Conservation (phyloP, 805 yeast genomes). For the Cyberlindnera saturnus region DNA sequence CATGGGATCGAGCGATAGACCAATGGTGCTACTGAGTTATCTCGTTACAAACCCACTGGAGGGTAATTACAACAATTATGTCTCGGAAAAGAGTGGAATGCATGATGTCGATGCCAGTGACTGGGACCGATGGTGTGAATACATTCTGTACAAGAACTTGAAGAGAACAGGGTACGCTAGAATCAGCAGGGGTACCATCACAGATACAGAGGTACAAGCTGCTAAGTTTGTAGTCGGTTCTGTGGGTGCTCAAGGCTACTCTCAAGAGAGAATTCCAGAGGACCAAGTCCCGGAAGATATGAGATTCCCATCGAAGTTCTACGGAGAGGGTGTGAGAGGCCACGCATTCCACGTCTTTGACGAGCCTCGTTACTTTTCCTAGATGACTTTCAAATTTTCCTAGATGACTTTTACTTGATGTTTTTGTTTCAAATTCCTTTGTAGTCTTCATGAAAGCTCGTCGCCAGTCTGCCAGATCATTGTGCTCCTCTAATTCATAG, state of each 20-base stretch:
- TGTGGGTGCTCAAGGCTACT: slow-evolving; percentile 34
- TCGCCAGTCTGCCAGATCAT: too few relatives aligned
- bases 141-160: slow-evolving; percentile 80
- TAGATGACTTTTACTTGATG: background rate
- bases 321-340: slow-evolving; percentile 90
- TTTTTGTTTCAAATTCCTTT: too few relatives aligned
- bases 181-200: slow-evolving; percentile 85
- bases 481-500: too few relatives aligned
- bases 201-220: slow-evolving; percentile 94
- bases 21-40: slow-evolving; percentile 83
- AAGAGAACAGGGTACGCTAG: slow-evolving; percentile 91
- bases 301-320: slow-evolving; percentile 72
- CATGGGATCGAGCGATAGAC: slow-evolving; percentile 78
- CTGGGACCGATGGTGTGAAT: slow-evolving; percentile 98
- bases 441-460: too few relatives aligned
- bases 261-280: slow-evolving; percentile 53
- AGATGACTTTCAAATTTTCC: slow-evolving; percentile 4
- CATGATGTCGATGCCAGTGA: slow-evolving; percentile 89
- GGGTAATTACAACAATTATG: slow-evolving; percentile 91
- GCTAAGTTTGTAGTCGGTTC: slow-evolving; percentile 62
- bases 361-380: slow-evolving; percentile 50
- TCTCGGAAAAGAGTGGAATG: slow-evolving; percentile 79
- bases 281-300: slow-evolving; percentile 49
- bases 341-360: slow-evolving; percentile 93
- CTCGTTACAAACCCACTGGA: slow-evolving; percentile 80